Evolutionary conservation across 306 rosid genomes (phyloP), one percentile per base, ranked within the genome.

Genomic region (Quercus rubra): DNA sequence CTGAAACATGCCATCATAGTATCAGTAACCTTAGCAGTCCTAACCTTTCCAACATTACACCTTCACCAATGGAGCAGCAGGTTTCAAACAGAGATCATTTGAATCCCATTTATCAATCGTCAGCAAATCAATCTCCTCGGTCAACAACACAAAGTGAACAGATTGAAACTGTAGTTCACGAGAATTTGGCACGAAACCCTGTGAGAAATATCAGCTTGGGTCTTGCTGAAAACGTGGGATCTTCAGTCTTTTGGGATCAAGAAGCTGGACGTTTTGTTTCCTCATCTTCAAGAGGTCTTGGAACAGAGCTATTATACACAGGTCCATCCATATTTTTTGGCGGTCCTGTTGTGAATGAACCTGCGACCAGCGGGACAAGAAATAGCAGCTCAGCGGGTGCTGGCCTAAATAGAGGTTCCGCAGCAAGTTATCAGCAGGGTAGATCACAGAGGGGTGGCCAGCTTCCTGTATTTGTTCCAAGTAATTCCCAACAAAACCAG

Each of bases 251-350:
- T 77, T 92, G 97, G 97, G 93, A 91, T 87, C 96, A 84, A 78
- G 96, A 84, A 76, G 97, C 96, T 0, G 97, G 96, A 12, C 96
- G 93, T 19, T 92, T 85, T 78, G 91, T 90, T 52, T 87, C 93
- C 10, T 78, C 89, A 13, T 82, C 97, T 12, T 85, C 94, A 18
- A 86, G 88, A 77, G 82, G 72, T 43, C 77, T 91, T n/a, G 90
- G 89, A 73, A 72, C 93, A 52, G 95, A 90, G 84, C 84, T 92
- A 52, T 71, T 76, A 54, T 90, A 89, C 88, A 82, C 91, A 0
- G 95, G 92, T 18, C 95, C 85, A 55, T 89, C 93, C 51, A 92
- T 92, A 86, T 92, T 91, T 81, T 92, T 88, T 69, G 92, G 92
- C 28, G 90, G 96, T 66, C 97, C 92, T 14, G 89, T 80, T 38